phyloP scores from a whole-genome alignment of 108 stramenopile genomes.

The Nitzschia inconspicua region DNA sequence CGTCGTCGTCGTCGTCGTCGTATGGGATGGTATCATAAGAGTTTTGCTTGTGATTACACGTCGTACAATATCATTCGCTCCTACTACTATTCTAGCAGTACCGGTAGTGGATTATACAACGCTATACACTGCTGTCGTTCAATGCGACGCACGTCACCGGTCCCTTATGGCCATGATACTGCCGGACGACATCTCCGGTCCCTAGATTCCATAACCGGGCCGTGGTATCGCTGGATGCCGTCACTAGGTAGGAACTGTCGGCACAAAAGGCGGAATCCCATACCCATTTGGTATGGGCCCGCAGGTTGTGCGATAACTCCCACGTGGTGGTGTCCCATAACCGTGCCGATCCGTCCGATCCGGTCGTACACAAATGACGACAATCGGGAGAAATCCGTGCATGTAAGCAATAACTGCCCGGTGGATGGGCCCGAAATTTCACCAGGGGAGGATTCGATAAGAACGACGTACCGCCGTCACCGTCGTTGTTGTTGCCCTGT shows the following conservation, averaged over 20 bases:
- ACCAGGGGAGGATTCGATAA: conserved; percentile 31
- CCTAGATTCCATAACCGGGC: conserved; percentile 94
- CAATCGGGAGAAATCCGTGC: conserved; percentile 84
- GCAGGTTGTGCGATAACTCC: conserved; percentile 69
- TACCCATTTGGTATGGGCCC: conserved; percentile 89
- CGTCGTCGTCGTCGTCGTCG: not conserved
- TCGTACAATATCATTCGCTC: not conserved
- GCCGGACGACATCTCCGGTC: conserved; percentile 85
- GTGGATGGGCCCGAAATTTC: conserved; percentile 78
- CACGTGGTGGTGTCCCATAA: conserved; percentile 86
- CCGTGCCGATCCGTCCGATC: conserved; percentile 88
- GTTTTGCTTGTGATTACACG: not conserved
- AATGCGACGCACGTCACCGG: conserved; percentile 97
- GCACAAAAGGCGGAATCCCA: conserved; percentile 97
- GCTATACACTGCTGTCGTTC: conserved; percentile 85
- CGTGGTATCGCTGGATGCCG: conserved; percentile 89
- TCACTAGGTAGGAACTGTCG: conserved; percentile 94
- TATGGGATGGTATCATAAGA: not conserved
- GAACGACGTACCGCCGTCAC: not conserved
- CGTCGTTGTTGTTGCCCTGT: not conserved
- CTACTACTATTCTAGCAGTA: not conserved
- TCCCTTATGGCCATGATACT: conserved; percentile 90
- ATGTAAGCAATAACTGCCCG: conserved; percentile 72
- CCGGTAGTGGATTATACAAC: not conserved
- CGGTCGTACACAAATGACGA: conserved; percentile 87